phyloP scores from a whole-genome alignment of 2,329 filamentous ascomycete species.

The Cladophialophora psammophila region DNA sequence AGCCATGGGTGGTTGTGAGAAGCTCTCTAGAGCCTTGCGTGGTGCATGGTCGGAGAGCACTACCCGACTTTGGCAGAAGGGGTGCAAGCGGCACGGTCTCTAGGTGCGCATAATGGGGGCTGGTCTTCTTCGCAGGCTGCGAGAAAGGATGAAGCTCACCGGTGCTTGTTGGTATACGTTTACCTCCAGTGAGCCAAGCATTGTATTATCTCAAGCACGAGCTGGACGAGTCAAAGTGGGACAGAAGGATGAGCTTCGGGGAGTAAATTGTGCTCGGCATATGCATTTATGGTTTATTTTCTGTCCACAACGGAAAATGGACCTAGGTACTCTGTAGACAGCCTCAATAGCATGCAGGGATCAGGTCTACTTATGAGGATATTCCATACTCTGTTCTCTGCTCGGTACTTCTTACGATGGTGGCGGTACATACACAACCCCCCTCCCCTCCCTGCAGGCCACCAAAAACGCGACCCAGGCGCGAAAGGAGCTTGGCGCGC shows the following conservation, averaged over 20 bases:
- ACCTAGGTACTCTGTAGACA: not conserved
- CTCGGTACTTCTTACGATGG: not conserved
- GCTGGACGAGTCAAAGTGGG: not conserved
- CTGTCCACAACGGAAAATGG: not conserved
- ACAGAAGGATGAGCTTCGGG: not conserved
- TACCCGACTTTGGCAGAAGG: constrained; percentile 12
- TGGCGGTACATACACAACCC: too few species aligned
- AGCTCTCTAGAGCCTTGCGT: constrained; percentile 14
- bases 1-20: constrained; percentile 15
- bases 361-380: not conserved
- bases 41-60: constrained; percentile 12
- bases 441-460: not conserved
- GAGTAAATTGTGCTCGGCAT: not conserved
- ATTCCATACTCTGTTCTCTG: not conserved
- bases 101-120: not conserved
- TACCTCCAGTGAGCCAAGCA: not conserved
- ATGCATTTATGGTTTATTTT: not conserved
- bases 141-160: not conserved
- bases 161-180: not conserved
- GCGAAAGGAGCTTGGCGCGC: constrained; percentile 3
- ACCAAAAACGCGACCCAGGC: constrained; percentile 4
- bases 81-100: not conserved
- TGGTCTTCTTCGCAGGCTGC: not conserved
- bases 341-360: not conserved
- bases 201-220: not conserved